Conservation (phyloP, 176 grass and related monocot genomes). For the Microstegium vimineum region DNA sequence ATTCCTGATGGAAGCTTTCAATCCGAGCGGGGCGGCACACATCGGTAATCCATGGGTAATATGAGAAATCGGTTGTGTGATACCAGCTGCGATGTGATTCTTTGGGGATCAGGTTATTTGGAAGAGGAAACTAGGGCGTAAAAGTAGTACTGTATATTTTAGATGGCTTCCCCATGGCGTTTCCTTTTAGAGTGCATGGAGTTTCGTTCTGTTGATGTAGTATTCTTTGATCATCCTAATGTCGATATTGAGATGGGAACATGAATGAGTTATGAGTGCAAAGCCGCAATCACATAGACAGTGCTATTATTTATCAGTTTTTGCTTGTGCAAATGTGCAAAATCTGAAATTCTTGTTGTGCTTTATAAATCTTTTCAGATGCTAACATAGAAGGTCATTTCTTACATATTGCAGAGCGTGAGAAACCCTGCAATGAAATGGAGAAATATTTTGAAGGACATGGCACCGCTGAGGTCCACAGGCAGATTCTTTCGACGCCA, state of each 20-base stretch:
- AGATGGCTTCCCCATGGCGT: not conserved
- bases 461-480: constrained; percentile 15
- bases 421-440: constrained; percentile 26
- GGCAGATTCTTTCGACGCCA: constrained; percentile 21
- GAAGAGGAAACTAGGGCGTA: not conserved
- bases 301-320: not conserved
- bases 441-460: constrained; percentile 7
- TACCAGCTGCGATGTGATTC: not conserved
- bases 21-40: not conserved
- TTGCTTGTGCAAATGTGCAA: not conserved
- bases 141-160: not conserved
- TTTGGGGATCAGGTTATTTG: not conserved
- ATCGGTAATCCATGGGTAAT: not conserved
- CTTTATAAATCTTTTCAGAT: not conserved
- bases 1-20: not conserved
- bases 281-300: not conserved
- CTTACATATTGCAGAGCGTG: constrained; percentile 1
- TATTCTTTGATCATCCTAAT: not conserved
- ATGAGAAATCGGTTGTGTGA: not conserved
- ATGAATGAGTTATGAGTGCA: not conserved
- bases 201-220: not conserved
- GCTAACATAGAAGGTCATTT: not conserved
- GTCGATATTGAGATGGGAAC: not conserved
- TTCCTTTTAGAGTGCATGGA: not conserved
- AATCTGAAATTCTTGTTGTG: not conserved